phyloP scores from a whole-genome alignment of 495 filamentous ascomycete species.

The Podospora pseudoanserina region DNA sequence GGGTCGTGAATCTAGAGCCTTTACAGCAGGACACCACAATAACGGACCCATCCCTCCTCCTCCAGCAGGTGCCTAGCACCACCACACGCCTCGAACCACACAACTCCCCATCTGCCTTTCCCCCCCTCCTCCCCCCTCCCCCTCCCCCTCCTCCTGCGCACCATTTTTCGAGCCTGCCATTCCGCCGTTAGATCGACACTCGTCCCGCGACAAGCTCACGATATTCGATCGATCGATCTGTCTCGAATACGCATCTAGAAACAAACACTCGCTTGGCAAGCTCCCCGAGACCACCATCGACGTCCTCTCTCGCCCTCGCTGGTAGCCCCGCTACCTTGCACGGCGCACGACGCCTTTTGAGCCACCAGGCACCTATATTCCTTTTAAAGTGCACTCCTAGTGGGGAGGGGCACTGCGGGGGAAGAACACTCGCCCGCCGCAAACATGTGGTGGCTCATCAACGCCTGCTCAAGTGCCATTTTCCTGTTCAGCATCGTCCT shows the following conservation, averaged over 20 bases:
- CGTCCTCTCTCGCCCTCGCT: not conserved
- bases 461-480: constrained; percentile 65
- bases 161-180: not conserved
- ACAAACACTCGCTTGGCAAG: not conserved
- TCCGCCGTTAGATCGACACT: not conserved
- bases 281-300: not conserved
- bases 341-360: not conserved
- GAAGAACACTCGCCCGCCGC: constrained; percentile 29
- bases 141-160: not conserved
- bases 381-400: constrained; percentile 1
- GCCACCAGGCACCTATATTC: not conserved
- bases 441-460: constrained; percentile 67
- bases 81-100: not conserved
- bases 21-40: not conserved
- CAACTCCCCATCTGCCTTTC: not conserved
- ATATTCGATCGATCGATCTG: not conserved
- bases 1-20: not conserved
- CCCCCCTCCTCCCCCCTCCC: not conserved
- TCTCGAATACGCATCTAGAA: not conserved
- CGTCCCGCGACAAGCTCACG: not conserved
- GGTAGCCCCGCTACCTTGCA: not conserved
- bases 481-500: constrained; percentile 87
- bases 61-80: not conserved
- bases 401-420: constrained; percentile 1
- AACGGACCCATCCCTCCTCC: not conserved